Evolutionary conservation across 2,329 filamentous ascomycete species (phyloP).

Genomic region (Pseudogymnoascus sp.): DNA sequence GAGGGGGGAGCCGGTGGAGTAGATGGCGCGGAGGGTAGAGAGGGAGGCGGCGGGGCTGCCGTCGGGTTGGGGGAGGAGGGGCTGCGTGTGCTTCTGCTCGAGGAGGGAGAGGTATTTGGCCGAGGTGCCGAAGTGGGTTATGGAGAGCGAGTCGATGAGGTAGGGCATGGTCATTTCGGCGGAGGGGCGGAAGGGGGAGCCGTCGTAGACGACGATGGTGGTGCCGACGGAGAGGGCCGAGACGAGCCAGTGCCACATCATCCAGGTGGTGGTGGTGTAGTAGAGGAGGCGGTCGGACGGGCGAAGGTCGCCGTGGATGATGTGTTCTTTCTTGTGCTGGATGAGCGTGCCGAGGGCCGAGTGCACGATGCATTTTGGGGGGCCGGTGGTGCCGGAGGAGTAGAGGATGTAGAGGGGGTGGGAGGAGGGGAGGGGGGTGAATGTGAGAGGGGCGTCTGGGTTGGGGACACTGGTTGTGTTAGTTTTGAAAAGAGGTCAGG

Average conservation of each 20-base stretch:
- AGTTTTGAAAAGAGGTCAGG: slow-evolving; percentile 26
- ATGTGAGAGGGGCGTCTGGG: slow-evolving; percentile 40
- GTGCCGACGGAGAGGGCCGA: slow-evolving; percentile 76
- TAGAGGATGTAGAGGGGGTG: slow-evolving; percentile 93
- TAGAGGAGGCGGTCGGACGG: slow-evolving; percentile 73
- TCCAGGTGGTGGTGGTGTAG: slow-evolving; percentile 93
- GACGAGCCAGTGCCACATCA: slow-evolving; percentile 99
- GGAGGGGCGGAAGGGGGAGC: slow-evolving; percentile 76
- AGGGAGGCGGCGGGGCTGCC: slow-evolving; percentile 40
- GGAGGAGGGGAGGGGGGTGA: slow-evolving; percentile 71
- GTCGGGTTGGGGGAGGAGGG: slow-evolving; percentile 34
- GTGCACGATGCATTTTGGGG: slow-evolving; percentile 91
- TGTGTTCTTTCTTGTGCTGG: slow-evolving; percentile 95
- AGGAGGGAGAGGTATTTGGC: slow-evolving; percentile 88
- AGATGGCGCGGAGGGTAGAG: slow-evolving; percentile 68
- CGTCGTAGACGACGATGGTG: slow-evolving; percentile 82
- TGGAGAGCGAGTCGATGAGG: slow-evolving; percentile 68
- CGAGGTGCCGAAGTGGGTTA: slow-evolving; percentile 91
- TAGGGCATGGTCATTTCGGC: slow-evolving; percentile 74
- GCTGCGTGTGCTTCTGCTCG: slow-evolving; percentile 65
- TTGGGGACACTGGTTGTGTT: slow-evolving; percentile 25
- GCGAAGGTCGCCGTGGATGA: slow-evolving; percentile 74
- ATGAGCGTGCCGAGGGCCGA: slow-evolving; percentile 82
- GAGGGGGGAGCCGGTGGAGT: slow-evolving; percentile 86
- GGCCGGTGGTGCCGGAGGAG: slow-evolving; percentile 78